A percentile compares a stretch with the other conserved stretches of the same genome.
phyloP scores from a whole-genome alignment of 495 filamentous ascomycete genomes.

The Aspergillus wentii region DNA sequence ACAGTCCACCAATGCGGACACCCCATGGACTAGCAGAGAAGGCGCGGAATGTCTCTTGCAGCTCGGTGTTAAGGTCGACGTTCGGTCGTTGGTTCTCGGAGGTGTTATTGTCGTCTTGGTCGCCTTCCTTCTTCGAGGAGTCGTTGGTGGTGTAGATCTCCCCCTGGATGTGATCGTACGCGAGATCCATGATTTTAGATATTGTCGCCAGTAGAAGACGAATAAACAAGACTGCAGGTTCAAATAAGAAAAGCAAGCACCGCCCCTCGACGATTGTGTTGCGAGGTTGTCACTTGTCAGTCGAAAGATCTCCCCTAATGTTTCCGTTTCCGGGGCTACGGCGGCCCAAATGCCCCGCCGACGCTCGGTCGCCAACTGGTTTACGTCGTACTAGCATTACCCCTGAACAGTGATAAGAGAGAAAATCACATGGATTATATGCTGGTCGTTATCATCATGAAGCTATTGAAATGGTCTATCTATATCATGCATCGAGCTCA shows the following conservation, averaged over 20 bases:
- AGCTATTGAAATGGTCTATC: too few species aligned
- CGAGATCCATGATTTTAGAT: slow-evolving; percentile 70
- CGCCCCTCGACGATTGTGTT: slow-evolving; percentile 13
- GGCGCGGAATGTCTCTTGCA: slow-evolving; percentile 92
- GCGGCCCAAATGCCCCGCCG: slow-evolving; percentile 12
- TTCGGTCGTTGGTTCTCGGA: slow-evolving; percentile 34
- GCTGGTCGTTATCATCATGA: background rate
- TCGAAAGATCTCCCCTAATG: background rate
- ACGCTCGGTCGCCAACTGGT: too few species aligned
- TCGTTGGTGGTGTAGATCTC: slow-evolving; percentile 63
- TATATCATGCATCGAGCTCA: slow-evolving; percentile 18
- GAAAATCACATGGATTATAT: too few species aligned
- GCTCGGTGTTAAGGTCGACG: slow-evolving; percentile 72
- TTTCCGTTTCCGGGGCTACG: slow-evolving; percentile 18
- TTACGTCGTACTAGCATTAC: too few species aligned
- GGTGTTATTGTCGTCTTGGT: slow-evolving; percentile 34
- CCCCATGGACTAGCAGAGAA: slow-evolving; percentile 92
- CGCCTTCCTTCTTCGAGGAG: slow-evolving; percentile 35
- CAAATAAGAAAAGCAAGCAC: slow-evolving; percentile 13
- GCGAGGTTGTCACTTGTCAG: too few species aligned
- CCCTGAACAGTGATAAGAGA: too few species aligned
- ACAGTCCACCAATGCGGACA: slow-evolving; percentile 77
- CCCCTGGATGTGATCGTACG: slow-evolving; percentile 96
- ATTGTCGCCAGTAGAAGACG: background rate
- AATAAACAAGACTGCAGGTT: too few species aligned